Base-by-base conservation (phyloP, 2,329 filamentous ascomycete species). In the Apiospora aurea region DNA sequence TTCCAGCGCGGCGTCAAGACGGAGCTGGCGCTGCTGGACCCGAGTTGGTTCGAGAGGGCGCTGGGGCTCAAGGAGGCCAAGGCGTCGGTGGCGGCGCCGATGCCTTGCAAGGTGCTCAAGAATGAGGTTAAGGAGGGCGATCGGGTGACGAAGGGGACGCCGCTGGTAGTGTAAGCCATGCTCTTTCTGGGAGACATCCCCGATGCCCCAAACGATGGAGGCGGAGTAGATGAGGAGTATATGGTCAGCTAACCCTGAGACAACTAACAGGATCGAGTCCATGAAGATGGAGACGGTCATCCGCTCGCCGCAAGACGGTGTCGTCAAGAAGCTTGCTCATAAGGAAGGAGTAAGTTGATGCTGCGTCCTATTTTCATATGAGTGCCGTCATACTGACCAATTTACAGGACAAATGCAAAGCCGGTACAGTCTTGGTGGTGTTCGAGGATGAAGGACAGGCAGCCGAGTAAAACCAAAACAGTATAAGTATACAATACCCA, bases 91-190 rank as follows among this genome's bases (percentile, higher is more conserved):
- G 87, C 94, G 34, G 94, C 96, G 29, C 96, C 96, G 0, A 99
- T 99, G 96, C 96, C 96, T 1, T 98, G 96, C 84, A 98, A 98
- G 84, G 92, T 99, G 38, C 84, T 99, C 74, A 91, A 94, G 75
- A 96, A 98, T 67, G 94, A 97, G 81, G 94, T 98, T 0, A 84
- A 87, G 41, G 94, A 94, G 76, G 96, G 96, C 0, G 90, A 97
- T 75, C 83, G 83, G 67, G 96, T 99, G 21, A 91, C 91, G 80
- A 97, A 96, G 84, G 95, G 96, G 66, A 91, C 96, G 72, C 91
- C 94, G 8, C 84, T 99, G 72, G 94, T 98, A 16, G 95, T 98
- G 85, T 91, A 81, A 87, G 89, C 86, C n/a, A n/a, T 7, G 6
- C 34, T 26, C 34, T 26, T n/a, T 21, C 1, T 5, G 53, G 43